phyloP scores from a whole-genome alignment of 2,329 filamentous ascomycete species.

The Aspergillus sojae region DNA sequence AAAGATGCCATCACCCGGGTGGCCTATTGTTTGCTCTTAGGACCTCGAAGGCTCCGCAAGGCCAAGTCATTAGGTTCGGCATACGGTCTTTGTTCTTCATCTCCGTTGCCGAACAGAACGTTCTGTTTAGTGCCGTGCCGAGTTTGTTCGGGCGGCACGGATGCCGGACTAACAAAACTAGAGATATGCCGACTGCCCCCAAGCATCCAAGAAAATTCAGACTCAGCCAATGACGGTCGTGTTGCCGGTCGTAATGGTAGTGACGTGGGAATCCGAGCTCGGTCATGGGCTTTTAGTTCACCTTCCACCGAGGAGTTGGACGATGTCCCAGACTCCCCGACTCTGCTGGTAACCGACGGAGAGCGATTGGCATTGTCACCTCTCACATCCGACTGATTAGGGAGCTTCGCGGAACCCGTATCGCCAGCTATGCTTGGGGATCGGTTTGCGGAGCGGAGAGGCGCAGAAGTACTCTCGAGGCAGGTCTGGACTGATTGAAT shows the following conservation, averaged over 20 bases:
- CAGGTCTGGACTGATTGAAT: slow-evolving; percentile 48
- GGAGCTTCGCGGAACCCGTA: slow-evolving; percentile 3
- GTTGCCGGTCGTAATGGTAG: slow-evolving; percentile 27
- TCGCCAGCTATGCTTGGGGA: slow-evolving; percentile 8
- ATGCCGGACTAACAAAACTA: slow-evolving; percentile 49
- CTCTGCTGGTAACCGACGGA: slow-evolving; percentile 7
- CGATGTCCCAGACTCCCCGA: slow-evolving; percentile 7
- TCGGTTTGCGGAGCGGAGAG: slow-evolving; percentile 22
- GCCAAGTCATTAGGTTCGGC: slow-evolving; percentile 43
- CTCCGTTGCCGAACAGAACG: slow-evolving; percentile 37
- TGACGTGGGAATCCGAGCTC: slow-evolving; percentile 19
- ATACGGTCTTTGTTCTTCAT: slow-evolving; percentile 32
- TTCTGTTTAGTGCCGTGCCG: slow-evolving; percentile 37
- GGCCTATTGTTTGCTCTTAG: slow-evolving; percentile 19
- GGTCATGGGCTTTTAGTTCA: slow-evolving; percentile 8
- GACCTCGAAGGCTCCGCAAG: slow-evolving; percentile 41
- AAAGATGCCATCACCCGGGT: neutral
- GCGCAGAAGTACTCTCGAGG: slow-evolving; percentile 43
- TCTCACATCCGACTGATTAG: slow-evolving; percentile 5
- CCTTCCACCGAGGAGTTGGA: slow-evolving; percentile 14
- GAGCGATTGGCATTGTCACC: slow-evolving; percentile 7
- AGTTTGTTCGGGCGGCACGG: slow-evolving; percentile 48
- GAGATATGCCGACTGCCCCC: slow-evolving; percentile 48
- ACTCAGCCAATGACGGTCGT: slow-evolving; percentile 48
- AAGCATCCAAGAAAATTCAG: slow-evolving; percentile 55